A percentile compares a stretch with the other conserved stretches of the same genome.
Evolutionary conservation across 495 filamentous ascomycete species (phyloP).

Genomic region (Penicillium canescens): DNA sequence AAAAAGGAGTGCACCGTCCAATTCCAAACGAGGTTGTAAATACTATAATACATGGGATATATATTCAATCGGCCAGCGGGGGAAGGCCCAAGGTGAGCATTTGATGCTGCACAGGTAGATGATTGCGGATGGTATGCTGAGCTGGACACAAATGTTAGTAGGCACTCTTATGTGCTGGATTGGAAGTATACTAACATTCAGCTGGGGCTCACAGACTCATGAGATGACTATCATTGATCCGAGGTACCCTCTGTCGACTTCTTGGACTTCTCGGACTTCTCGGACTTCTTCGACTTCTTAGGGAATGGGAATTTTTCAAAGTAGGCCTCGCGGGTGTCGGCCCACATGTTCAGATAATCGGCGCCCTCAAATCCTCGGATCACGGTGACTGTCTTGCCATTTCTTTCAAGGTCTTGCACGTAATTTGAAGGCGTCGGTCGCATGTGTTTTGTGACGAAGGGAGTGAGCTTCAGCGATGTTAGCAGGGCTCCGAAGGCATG

Average conservation of each 20-base stretch:
- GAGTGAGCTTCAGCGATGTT: conserved; percentile 65
- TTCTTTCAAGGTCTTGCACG: conserved; percentile 31
- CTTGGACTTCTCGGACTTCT: conserved; percentile 5
- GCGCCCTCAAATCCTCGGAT: conserved; percentile 33
- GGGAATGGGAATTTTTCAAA: too few relatives aligned
- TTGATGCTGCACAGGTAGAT: neutral
- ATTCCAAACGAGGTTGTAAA: conserved; percentile 3
- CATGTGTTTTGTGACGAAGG: conserved; percentile 76
- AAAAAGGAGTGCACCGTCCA: neutral
- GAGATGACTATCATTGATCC: too few relatives aligned
- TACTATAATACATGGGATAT: conserved; percentile 15
- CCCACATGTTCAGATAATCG: conserved; percentile 45
- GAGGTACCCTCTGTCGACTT: neutral
- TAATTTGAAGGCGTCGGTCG: conserved; percentile 38
- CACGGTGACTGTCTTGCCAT: conserved; percentile 24
- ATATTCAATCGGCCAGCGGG: conserved; percentile 8
- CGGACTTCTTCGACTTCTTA: conserved; percentile 11
- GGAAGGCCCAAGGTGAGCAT: neutral
- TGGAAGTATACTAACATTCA: neutral
- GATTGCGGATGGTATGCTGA: neutral
- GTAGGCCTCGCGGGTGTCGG: conserved; percentile 2
- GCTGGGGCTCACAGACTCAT: neutral
- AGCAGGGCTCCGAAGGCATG: conserved; percentile 11
- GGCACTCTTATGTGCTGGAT: too few relatives aligned
- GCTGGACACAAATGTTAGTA: neutral